Base-by-base conservation (phyloP, 2,329 filamentous ascomycete species). In the Aspergillus hiratsukae region DNA sequence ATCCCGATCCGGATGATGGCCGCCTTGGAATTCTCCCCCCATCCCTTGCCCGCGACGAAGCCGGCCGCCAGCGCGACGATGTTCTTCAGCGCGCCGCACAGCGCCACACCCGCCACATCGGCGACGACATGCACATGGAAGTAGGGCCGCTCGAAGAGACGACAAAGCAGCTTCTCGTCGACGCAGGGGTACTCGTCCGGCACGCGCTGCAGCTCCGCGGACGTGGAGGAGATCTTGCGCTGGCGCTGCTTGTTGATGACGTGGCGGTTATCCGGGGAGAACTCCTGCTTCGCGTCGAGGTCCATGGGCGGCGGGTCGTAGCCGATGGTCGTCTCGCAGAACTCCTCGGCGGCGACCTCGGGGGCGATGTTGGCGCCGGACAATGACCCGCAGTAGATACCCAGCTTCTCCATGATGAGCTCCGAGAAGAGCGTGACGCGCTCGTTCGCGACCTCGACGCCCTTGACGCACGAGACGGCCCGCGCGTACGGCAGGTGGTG, bases 21-120 rank as follows among this genome's bases (percentile, higher is more conserved):
- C 6, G 92, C 90, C 78, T 96, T 96, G 60, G 91, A 91, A 66
- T 96, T 97, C 79, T 96, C 91, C 64, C 92, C 92, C 91, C 92
- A 96, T 61, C 91, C 90, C 52, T 91, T 84, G 19, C 92, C 92
- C 61, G 95, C 90, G 27, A 96, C 91, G 70, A 95, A 97, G 52
- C 92, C 92, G 17, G 92, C 91, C 2, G 90, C 91, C 19, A 97
- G 79, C 1, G 92, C 92, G 49, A 97, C 89, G 61, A 97, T 89
- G 78, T 97, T 97, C 81, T 97, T 97, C 64, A 97, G 78, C 0
- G 92, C 92, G 56, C 92, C 92, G 45, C 91, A 87, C 21, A 97
- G 85, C 19, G 58, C 58, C 17, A 61, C 60, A 0, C 58, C 60
- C 4, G 60, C 58, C 1, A 61, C 58, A 21, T 97, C 92, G 21